Base-by-base conservation (phyloP, 371 early-diverging fungal genomes). In the Conidiobolus incongruus region DNA sequence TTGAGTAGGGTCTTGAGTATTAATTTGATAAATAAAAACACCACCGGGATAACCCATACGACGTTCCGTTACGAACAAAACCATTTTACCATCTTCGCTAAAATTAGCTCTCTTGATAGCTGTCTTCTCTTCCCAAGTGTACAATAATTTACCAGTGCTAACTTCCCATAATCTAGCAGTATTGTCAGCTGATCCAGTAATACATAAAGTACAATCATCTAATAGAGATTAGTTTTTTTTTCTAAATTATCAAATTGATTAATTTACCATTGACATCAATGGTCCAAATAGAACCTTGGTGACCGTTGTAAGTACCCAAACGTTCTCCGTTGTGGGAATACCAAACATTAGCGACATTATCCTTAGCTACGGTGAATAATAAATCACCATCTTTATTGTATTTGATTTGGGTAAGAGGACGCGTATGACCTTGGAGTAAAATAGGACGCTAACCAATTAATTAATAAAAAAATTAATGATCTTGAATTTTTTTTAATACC, bases 341-440 rank as follows among this genome's bases (percentile, higher is more conserved):
- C 90, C 95, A 96, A 39, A 88, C 89, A 52, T 78, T 84, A 41
- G 85, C 78, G 34, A 77, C 72, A 47, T 76, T 80, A 72, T 98
- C 97, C 67, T 95, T 96, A 21, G 91, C 81, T 37, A 79, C 85
- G 2, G 92, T 77, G 68, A 99, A 97, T 48, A 99, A 66, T 40
- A 99, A 68, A 68, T 99, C 99, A 45, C 99, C 99, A 54, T 98
- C 99, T 39, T 72, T 54, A 74, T 99, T 98, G 78, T 94, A 98
- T 65, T 88, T 90, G 59, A 99, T 77, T 59, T 89, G 87, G 40
- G 98, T 98, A 48, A 99, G 68, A 36, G 99, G 80, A 68, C 98
- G 88, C 36, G 77, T 77, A 65, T 99, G 98, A 24, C 94, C 98
- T 72, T 83, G 82, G 45, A 92, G 72, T 44, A 94, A 65, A 66